Evolutionary conservation across 2,329 filamentous ascomycete species (phyloP), one percentile per base, ranked within the genome.

Genomic region (Chrysoporthe cubensis): DNA sequence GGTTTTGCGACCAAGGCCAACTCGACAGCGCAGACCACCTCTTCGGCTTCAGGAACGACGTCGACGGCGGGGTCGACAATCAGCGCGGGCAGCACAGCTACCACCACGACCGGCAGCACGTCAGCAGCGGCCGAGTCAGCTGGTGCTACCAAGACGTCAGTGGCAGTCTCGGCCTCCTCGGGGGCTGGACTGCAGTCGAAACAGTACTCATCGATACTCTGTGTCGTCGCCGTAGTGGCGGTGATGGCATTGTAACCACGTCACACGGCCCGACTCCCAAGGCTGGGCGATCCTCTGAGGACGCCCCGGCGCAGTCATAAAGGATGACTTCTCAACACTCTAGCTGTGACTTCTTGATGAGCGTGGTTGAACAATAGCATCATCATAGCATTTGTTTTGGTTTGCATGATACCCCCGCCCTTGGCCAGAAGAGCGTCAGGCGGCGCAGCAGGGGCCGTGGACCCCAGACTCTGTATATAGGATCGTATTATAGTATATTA

Each of bases 1-100:
- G 78, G 80, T 16, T 80, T 82, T 66, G 80, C 80, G 48, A 71
- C 75, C 57, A 80, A 78, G 66, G 70, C 76, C 34, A 68, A 72
- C 13, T 64, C 73, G 9, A 70, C 73, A 3, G 66, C 73, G 9
- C 72, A 74, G 4, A 67, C 68, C 3, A 70, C 72, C 7, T 61
- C 74, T 50, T 56, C 43, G 44, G 44, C 42, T n/a, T 57, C 65
- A 14, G 43, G 56, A 14, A 11, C 42, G 66, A 50, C 56, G 5
- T 48, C 66, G 14, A 66, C 57, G 52, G 50, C 54, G 46, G 54
- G 60, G 48, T 43, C 50, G 64, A 44, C 57, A 32, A 48, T 56
- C 34, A 59, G 18, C 56, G 61, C 68, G 37, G 61, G 56, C 34
- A 62, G 48, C 66, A 64, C 68, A 18, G n/a, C 58, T 44, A 37